phyloP scores from a whole-genome alignment of 208 protist species.

The Wallacemonas sp. region DNA sequence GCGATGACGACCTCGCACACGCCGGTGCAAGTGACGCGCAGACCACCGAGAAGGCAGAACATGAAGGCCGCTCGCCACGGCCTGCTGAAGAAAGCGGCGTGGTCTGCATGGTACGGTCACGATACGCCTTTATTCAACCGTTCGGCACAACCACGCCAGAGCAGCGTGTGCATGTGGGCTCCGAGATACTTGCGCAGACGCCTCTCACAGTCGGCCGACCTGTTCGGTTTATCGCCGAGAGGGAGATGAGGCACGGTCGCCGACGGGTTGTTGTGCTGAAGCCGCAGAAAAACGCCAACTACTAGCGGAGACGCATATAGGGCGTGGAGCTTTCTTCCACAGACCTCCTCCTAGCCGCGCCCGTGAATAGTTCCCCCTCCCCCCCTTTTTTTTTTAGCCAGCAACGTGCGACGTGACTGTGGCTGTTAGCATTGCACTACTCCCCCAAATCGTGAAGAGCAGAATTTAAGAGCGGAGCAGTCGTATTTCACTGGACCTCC shows the following conservation, averaged over 20 bases:
- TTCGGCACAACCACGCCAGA: slow-evolving; percentile 35
- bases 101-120: slow-evolving; percentile 54
- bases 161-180: slow-evolving; percentile 51
- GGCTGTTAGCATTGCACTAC: no score
- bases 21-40: neutral
- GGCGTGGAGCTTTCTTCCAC: no score
- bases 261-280: slow-evolving; percentile 16
- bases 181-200: slow-evolving; percentile 4
- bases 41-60: no score
- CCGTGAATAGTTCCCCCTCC: no score
- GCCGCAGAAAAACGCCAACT: slow-evolving; percentile 11
- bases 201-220: neutral
- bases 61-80: slow-evolving; percentile 32
- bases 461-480: no score
- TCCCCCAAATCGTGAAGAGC: no score
- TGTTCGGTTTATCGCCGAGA: neutral
- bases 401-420: no score
- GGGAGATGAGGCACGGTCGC: neutral
- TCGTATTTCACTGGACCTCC: no score
- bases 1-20: neutral
- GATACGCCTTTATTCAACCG: slow-evolving; percentile 65
- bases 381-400: no score
- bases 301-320: no score
- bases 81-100: slow-evolving; percentile 42
- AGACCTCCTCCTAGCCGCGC: no score